A percentile compares a stretch with the other conserved stretches of the same genome.
These are phyloP conservation scores for Arabidopsis thaliana DNA, from an alignment of 345 rosid species.

Conservation along the genomic window DNA sequence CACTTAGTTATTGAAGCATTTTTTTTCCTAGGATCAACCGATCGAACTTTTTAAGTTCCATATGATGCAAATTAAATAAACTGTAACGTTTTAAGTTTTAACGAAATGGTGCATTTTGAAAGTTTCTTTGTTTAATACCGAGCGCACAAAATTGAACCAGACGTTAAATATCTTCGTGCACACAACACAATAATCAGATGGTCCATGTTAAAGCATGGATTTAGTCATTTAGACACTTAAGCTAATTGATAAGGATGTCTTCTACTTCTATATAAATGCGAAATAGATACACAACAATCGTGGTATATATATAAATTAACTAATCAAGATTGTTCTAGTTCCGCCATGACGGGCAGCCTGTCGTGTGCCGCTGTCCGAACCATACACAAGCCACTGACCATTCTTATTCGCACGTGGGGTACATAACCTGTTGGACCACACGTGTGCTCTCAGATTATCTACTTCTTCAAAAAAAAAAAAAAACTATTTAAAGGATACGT, in stretches of 20 bases:
- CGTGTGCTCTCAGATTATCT: slow-evolving; percentile 30
- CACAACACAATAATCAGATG: background rate
- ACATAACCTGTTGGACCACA: slow-evolving; percentile 44
- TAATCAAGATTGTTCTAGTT: slow-evolving; percentile 20
- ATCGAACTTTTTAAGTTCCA: background rate
- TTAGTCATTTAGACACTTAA: slow-evolving; percentile 1
- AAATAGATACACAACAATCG: background rate
- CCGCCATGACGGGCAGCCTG: slow-evolving; percentile 29
- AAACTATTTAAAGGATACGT: background rate
- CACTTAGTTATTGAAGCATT: background rate
- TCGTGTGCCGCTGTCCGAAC: slow-evolving; percentile 37
- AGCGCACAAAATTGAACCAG: background rate
- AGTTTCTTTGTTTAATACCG: background rate
- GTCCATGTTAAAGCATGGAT: background rate
- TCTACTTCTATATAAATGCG: background rate
- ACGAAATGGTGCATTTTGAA: background rate
- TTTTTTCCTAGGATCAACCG: background rate
- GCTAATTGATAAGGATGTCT: background rate
- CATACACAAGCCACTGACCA: slow-evolving; percentile 38
- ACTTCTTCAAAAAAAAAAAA: background rate
- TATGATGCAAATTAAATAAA: background rate
- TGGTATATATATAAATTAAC: background rate
- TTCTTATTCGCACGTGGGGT: slow-evolving; percentile 44
- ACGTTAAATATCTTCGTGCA: background rate
- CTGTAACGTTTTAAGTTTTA: background rate